Conservation (phyloP, 805 yeast species). For the Metschnikowia arizonensis region DNA sequence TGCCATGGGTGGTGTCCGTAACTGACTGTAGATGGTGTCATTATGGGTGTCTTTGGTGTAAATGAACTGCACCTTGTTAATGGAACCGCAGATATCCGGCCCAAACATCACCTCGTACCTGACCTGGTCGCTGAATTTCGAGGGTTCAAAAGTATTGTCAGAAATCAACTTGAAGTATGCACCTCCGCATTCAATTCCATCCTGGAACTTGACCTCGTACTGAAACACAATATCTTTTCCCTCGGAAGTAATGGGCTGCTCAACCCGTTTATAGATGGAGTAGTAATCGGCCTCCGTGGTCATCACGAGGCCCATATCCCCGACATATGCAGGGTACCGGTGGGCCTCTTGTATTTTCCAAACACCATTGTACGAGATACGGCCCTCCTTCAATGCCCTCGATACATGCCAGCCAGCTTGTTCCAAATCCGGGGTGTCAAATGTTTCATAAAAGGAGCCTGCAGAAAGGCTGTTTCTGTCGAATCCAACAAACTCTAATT, state of each 20-base stretch:
- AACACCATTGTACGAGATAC: conserved; percentile 62
- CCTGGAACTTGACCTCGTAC: conserved; percentile 83
- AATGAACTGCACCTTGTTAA: conserved; percentile 77
- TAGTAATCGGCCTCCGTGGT: conserved; percentile 75
- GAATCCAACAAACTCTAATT: conserved; percentile 35
- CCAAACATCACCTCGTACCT: conserved; percentile 91
- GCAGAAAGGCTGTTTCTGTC: conserved; percentile 30
- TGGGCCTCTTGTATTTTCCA: conserved; percentile 71
- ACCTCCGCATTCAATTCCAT: conserved; percentile 81
- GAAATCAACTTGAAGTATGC: conserved; percentile 77
- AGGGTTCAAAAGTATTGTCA: conserved; percentile 27
- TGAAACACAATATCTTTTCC: conserved; percentile 73
- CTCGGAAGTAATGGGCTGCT: conserved; percentile 53
- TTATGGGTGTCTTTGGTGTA: conserved; percentile 53
- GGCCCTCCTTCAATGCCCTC: conserved; percentile 44
- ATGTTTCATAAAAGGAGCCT: conserved; percentile 64
- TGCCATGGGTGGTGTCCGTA: conserved; percentile 64
- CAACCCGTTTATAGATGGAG: conserved; percentile 68
- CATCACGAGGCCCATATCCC: conserved; percentile 74
- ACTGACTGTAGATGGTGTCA: conserved; percentile 63
- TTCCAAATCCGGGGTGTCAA: conserved; percentile 27
- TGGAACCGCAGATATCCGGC: conserved; percentile 84
- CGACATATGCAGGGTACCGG: conserved; percentile 50
- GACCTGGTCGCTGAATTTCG: conserved; percentile 57
- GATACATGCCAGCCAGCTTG: conserved; percentile 49